Percentiles rank a stretch among this genome's conserved stretches.
Evolutionary conservation across 805 yeast species (phyloP).

Genomic region (Millerozyma miso): DNA sequence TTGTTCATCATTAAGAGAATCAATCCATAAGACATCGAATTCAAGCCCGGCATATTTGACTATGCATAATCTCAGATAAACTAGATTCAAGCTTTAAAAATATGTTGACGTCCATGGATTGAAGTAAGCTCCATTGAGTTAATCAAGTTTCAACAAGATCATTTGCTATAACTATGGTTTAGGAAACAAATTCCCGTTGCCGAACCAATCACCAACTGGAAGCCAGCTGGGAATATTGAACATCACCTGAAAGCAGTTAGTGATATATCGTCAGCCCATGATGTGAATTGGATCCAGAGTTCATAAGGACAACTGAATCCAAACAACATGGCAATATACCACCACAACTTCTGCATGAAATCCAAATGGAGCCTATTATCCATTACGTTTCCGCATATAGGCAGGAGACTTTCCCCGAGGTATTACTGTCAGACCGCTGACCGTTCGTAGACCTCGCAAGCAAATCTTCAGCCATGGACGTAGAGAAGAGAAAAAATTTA

Average conservation of each 20-base stretch:
- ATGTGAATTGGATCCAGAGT: background rate
- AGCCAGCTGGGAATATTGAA: slow-evolving; percentile 7
- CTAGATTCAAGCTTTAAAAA: slow-evolving; percentile 22
- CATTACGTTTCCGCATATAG: slow-evolving; percentile 60
- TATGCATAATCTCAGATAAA: slow-evolving; percentile 39
- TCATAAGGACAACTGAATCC: background rate
- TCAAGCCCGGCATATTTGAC: slow-evolving; percentile 65
- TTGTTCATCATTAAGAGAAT: slow-evolving; percentile 59
- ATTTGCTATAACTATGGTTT: slow-evolving; percentile 78
- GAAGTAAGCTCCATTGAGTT: slow-evolving; percentile 90
- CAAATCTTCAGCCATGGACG: slow-evolving; percentile 74
- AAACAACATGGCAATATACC: background rate
- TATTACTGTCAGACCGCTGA: slow-evolving; percentile 26
- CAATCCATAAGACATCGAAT: slow-evolving; percentile 14
- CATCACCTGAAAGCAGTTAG: background rate
- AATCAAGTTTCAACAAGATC: slow-evolving; percentile 29
- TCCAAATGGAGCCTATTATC: slow-evolving; percentile 23
- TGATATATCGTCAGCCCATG: background rate
- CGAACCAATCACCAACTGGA: slow-evolving; percentile 41
- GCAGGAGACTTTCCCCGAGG: slow-evolving; percentile 93
- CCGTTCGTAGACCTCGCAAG: slow-evolving; percentile 69
- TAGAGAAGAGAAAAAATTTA: slow-evolving; percentile 20
- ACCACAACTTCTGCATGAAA: background rate
- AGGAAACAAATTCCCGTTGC: slow-evolving; percentile 56
- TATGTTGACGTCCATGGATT: slow-evolving; percentile 55